These are phyloP conservation scores for Fusarium dimerum DNA, from an alignment of 2,329 filamentous ascomycete genomes.

Conservation along the genomic window DNA sequence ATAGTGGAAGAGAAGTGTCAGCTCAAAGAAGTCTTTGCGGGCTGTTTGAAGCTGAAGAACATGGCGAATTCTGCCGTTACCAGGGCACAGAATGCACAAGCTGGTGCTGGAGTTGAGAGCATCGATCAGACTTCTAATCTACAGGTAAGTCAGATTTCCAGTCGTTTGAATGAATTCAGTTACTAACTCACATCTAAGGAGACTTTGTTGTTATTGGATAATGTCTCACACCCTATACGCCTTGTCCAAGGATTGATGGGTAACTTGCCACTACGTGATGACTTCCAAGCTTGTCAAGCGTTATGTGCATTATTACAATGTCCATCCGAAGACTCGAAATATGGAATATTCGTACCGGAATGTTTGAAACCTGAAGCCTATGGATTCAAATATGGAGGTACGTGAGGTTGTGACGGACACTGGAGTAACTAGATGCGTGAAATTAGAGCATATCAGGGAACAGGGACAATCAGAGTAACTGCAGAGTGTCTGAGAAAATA, in stretches of 20 bases:
- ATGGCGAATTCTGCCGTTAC: not conserved
- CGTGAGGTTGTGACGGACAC: too few relatives aligned
- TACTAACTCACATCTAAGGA: not conserved
- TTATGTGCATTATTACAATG: not conserved
- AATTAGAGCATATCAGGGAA: too few relatives aligned
- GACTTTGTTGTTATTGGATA: not conserved
- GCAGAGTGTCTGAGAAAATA: too few relatives aligned
- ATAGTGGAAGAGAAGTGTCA: not conserved
- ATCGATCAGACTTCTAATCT: not conserved
- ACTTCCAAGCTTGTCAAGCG: not conserved
- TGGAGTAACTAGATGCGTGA: too few relatives aligned
- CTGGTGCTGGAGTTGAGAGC: not conserved
- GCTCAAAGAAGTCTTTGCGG: not conserved
- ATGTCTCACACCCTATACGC: not conserved
- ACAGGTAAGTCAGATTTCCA: not conserved
- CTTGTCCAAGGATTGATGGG: not conserved
- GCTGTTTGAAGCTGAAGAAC: not conserved
- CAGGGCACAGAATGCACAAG: not conserved
- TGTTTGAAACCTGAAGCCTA: not conserved
- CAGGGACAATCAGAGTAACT: too few relatives aligned
- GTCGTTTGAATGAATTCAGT: not conserved
- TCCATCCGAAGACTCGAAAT: not conserved
- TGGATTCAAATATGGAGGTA: not conserved
- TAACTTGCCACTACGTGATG: not conserved
- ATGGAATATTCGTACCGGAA: not conserved